Evolutionary conservation across 225 moss, liverwort and hornwort species (phyloP), one percentile per base, ranked within the genome.

Genomic region (Physcomitrellopsis africana): DNA sequence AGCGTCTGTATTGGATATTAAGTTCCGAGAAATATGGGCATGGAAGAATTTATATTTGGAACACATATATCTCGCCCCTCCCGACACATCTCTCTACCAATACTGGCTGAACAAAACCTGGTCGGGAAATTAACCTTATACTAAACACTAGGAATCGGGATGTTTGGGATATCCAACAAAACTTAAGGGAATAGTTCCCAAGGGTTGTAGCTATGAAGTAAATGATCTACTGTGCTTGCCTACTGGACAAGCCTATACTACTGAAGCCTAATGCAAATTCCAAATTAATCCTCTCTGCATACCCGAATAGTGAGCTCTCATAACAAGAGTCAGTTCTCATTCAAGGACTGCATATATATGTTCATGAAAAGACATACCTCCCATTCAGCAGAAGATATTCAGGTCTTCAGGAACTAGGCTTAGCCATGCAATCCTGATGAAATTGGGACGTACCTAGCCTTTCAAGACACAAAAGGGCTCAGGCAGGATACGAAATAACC

Each of bases 231-330:
- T 44, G 37, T 37, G 71, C 67, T 71, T 66, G 67, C 74, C 67
- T 75, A 45, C 60, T 74, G 62, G 27, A 23, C 62, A 44, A n/a
- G 72, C 23, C 47, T 68, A 65, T 68, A 58, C 47, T 51, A 68
- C 51, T 29, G 18, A 48, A 37, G 68, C 63, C 48, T 71, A 68
- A 60, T 55, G 69, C n/a, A 65, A 63, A 83, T 76, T 72, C 68
- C 67, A 67, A 71, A 68, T 61, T 62, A 16, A 51, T 61, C 67
- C 49, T 23, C 46, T 78, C 44, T 60, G 69, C 78, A 60, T 52
- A 58, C 53, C 55, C 73, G 75, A 67, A 43, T 48, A 27, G 67
- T 55, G 51, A 56, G 55, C 66, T 75, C 66, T 60, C 72, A 58
- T 51, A 63, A 66, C 20, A 72, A 74, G 48, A 23, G 51, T 29